Evolutionary conservation across 2,329 filamentous ascomycete species (phyloP).

Genomic region (Alternaria sp.): DNA sequence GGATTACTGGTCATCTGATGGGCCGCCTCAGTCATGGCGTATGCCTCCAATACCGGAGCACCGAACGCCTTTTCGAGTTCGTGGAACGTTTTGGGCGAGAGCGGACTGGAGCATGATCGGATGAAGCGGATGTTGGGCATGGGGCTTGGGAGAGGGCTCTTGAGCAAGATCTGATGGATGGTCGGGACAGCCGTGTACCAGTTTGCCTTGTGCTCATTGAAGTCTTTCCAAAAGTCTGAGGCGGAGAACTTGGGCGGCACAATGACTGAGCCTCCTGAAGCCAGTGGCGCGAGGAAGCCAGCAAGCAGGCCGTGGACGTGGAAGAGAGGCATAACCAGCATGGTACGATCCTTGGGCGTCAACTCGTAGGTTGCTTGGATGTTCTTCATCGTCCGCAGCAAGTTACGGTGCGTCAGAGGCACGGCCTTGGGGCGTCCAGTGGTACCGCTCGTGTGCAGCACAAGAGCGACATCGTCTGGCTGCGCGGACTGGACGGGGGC

Average conservation of each 20-base stretch:
- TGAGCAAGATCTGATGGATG: constrained; percentile 87
- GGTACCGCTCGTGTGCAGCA: constrained; percentile 84
- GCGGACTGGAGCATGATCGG: constrained; percentile 82
- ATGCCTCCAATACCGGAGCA: constrained; percentile 85
- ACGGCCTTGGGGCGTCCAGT: constrained; percentile 84
- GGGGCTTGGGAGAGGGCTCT: constrained; percentile 70
- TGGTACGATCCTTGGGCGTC: constrained; percentile 73
- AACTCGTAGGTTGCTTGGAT: constrained; percentile 80
- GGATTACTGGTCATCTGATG: constrained; percentile 80
- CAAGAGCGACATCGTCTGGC: constrained; percentile 80
- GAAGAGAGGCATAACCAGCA: constrained; percentile 90
- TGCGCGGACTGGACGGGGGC: constrained; percentile 62
- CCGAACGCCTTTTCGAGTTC: constrained; percentile 77
- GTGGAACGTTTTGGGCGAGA: constrained; percentile 81
- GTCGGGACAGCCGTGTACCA: constrained; percentile 96
- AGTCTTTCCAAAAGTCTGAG: constrained; percentile 81
- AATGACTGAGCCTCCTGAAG: constrained; percentile 77
- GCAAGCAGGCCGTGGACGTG: constrained; percentile 89
- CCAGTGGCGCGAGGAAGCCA: constrained; percentile 77
- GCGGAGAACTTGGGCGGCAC: constrained; percentile 83
- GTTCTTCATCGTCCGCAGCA: constrained; percentile 83
- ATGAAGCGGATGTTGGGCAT: constrained; percentile 82
- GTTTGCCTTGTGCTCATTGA: constrained; percentile 74
- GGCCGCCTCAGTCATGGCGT: constrained; percentile 90
- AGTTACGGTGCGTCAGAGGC: constrained; percentile 79